phyloP scores from a whole-genome alignment of 1,284 basidiomycete genomes.

The Marasmius sp. region DNA sequence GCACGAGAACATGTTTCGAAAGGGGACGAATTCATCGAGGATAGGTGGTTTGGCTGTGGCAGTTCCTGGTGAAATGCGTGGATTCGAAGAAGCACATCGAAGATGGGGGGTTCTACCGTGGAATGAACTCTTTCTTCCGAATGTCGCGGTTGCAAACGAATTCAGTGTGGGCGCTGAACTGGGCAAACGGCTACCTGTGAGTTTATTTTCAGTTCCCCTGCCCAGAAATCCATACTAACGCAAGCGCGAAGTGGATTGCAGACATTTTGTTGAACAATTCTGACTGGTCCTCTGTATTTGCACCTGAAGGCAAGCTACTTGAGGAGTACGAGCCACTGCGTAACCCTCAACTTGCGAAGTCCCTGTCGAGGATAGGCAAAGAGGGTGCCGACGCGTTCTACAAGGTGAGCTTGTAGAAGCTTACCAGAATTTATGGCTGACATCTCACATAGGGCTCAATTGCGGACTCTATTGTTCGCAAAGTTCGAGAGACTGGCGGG shows the following conservation, averaged over 20 bases:
- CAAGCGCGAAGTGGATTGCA: constrained; percentile 41
- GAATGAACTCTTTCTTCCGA: constrained; percentile 76
- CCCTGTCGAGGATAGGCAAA: constrained; percentile 62
- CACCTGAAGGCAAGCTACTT: constrained; percentile 69
- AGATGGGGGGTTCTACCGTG: constrained; percentile 80
- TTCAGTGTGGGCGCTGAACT: constrained; percentile 80
- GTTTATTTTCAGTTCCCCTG: constrained; percentile 18
- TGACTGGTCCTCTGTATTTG: constrained; percentile 80
- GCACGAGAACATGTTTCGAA: constrained; percentile 45
- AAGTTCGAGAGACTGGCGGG: constrained; percentile 73
- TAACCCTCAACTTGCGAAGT: constrained; percentile 67
- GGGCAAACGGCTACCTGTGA: constrained; percentile 66
- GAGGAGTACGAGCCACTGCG: constrained; percentile 72
- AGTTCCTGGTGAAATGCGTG: constrained; percentile 85
- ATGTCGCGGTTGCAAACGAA: constrained; percentile 69
- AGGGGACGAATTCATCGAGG: constrained; percentile 40
- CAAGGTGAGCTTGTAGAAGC: constrained; percentile 38
- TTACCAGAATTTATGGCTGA: background rate
- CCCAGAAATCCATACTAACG: constrained; percentile 1
- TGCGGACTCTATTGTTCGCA: constrained; percentile 70
- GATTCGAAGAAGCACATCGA: constrained; percentile 76
- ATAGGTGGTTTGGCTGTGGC: constrained; percentile 82
- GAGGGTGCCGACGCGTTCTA: constrained; percentile 77
- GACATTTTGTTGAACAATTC: constrained; percentile 70
- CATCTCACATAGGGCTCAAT: constrained; percentile 57